Percentiles rank a stretch among this genome's conserved stretches.
These are phyloP conservation scores for Hortaea werneckii DNA, from an alignment of 2,329 filamentous ascomycete genomes.

Conservation along the genomic window DNA sequence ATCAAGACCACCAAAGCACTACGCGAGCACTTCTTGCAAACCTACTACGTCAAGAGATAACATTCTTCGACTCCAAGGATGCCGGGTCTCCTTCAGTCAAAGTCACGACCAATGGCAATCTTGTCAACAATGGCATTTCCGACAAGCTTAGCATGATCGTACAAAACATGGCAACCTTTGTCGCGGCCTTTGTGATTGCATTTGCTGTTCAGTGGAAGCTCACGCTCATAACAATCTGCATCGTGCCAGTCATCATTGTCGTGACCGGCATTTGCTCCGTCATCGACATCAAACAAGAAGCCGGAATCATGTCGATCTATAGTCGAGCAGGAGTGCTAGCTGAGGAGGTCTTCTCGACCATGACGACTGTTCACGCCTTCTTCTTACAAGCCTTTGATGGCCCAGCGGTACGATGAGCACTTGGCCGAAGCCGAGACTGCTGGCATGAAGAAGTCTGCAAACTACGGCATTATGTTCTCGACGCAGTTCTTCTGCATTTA, in stretches of 20 bases:
- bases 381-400: not conserved
- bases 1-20: slow-evolving; percentile 41
- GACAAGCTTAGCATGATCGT: slow-evolving; percentile 29
- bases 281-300: slow-evolving; percentile 28
- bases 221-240: slow-evolving; percentile 36
- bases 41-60: slow-evolving; percentile 57
- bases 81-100: slow-evolving; percentile 51
- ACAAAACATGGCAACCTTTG: slow-evolving; percentile 28
- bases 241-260: slow-evolving; percentile 36
- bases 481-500: slow-evolving; percentile 34
- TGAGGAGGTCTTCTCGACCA: slow-evolving; percentile 35
- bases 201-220: slow-evolving; percentile 35
- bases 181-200: slow-evolving; percentile 32
- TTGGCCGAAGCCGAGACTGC: slow-evolving; percentile 34
- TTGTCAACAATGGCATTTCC: slow-evolving; percentile 30
- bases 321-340: slow-evolving; percentile 37
- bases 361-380: slow-evolving; percentile 42
- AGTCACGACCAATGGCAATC: slow-evolving; percentile 46
- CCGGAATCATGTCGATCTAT: slow-evolving; percentile 30
- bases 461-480: slow-evolving; percentile 35
- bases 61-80: slow-evolving; percentile 51
- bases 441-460: slow-evolving; percentile 35
- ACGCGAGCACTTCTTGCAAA: slow-evolving; percentile 53
- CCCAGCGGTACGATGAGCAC: slow-evolving; percentile 32
- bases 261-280: slow-evolving; percentile 24